phyloP scores from a whole-genome alignment of 2,329 filamentous ascomycete species.

The Decorospora gaudefroyi region DNA sequence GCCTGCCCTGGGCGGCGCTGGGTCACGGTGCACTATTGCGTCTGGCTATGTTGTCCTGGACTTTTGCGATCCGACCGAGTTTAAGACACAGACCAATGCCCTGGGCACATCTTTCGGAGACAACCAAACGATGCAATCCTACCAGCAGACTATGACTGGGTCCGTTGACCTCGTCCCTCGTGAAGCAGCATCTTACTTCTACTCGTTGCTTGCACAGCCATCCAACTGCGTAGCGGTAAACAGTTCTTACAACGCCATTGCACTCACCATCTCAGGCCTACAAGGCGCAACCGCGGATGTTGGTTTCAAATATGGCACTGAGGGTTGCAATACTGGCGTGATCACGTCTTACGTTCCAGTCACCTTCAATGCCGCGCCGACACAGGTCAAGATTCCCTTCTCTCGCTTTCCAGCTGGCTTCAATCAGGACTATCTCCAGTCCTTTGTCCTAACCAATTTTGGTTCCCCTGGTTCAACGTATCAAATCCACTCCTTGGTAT shows the following conservation, averaged over 20 bases:
- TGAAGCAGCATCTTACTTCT: constrained; percentile 5
- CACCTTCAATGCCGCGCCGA: constrained; percentile 6
- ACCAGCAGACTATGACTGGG: constrained; percentile 7
- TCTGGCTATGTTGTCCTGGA: constrained; percentile 11
- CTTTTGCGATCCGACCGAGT: constrained; percentile 10
- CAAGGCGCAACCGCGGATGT: constrained; percentile 8
- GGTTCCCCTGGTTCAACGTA: constrained; percentile 4
- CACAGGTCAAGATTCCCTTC: constrained; percentile 6
- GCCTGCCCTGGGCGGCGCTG: neutral
- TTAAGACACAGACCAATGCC: constrained; percentile 10
- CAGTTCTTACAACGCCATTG: constrained; percentile 9
- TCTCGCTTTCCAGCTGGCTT: constrained; percentile 7
- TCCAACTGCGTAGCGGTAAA: constrained; percentile 7
- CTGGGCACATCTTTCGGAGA: constrained; percentile 7
- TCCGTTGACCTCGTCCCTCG: constrained; percentile 8
- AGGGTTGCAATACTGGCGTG: constrained; percentile 7
- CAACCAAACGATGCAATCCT: constrained; percentile 7
- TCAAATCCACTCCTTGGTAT: constrained; percentile 5
- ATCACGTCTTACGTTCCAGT: constrained; percentile 10
- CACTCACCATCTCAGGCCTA: constrained; percentile 6
- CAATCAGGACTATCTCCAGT: constrained; percentile 4
- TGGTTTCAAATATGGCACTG: constrained; percentile 10
- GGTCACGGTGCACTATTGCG: constrained; percentile 2
- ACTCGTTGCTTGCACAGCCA: constrained; percentile 3
- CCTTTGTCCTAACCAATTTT: constrained; percentile 9